A percentile compares a stretch with the other conserved stretches of the same genome.
Evolutionary conservation across 495 filamentous ascomycete species (phyloP).

Genomic region (Xylaria palmicola): DNA sequence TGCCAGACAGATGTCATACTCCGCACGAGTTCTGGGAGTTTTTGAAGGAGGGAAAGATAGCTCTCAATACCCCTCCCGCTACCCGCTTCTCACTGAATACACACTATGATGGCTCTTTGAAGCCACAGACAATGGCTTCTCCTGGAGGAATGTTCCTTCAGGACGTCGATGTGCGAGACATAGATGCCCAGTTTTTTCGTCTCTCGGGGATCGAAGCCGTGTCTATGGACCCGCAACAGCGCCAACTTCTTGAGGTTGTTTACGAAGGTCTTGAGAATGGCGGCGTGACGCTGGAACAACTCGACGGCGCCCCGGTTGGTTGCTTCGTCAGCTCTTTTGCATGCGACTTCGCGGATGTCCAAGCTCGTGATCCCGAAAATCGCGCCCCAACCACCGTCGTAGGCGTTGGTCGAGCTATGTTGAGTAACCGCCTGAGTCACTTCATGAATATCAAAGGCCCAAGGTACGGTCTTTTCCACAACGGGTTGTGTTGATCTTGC

Average conservation of each 20-base stretch:
- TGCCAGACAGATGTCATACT: slow-evolving; percentile 46
- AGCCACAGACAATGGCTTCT: slow-evolving; percentile 63
- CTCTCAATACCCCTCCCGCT: slow-evolving; percentile 54
- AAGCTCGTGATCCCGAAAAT: slow-evolving; percentile 15
- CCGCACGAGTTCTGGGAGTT: slow-evolving; percentile 54
- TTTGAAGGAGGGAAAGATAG: slow-evolving; percentile 52
- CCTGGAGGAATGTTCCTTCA: slow-evolving; percentile 29
- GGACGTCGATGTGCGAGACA: slow-evolving; percentile 58
- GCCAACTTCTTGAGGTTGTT: slow-evolving; percentile 70
- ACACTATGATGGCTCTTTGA: slow-evolving; percentile 57
- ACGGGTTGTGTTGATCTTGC: too few relatives aligned
- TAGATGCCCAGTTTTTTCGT: slow-evolving; percentile 81
- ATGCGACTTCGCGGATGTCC: slow-evolving; percentile 60
- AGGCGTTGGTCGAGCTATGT: slow-evolving; percentile 10
- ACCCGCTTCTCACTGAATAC: slow-evolving; percentile 54
- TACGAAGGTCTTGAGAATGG: slow-evolving; percentile 83
- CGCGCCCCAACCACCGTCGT: neutral
- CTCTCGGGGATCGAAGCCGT: slow-evolving; percentile 65
- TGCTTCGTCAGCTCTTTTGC: slow-evolving; percentile 78
- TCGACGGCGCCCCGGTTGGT: slow-evolving; percentile 66
- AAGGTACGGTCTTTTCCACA: too few relatives aligned
- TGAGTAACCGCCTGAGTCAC: slow-evolving; percentile 22
- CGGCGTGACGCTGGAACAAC: slow-evolving; percentile 69
- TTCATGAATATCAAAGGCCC: slow-evolving; percentile 19
- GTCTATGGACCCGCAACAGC: slow-evolving; percentile 78